Evolutionary conservation across 1,284 basidiomycete genomes (phyloP), one percentile per base, ranked within the genome.

Genomic region (Paramarasmius palmivorus): DNA sequence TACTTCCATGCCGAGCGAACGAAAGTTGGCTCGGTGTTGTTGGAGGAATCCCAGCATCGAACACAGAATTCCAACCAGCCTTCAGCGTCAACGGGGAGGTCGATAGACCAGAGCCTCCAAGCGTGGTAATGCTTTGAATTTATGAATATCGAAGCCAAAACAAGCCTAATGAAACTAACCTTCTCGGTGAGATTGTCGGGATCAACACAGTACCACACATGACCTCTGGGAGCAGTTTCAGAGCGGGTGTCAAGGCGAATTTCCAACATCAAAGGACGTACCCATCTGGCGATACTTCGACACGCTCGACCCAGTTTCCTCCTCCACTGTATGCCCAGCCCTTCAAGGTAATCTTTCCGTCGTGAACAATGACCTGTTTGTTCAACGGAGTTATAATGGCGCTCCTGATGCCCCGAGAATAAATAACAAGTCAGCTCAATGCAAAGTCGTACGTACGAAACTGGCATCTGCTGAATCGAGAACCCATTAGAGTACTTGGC

Each of bases 31-130:
- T 82, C 76, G 3, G 79, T 82, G 60, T 83, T 82, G 65, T 78
- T 79, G 7, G 78, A 78, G 15, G 78, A 79, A 60, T 82, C 80
- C 81, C 81, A 83, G 0, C 76, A 76, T 39, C 80, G 75, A n/a
- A 79, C 79, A 56, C 77, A 79, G 65, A 82, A 77, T 57, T 82
- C 80, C 35, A 81, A 70, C 79, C 79, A 82, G 5, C 81, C 80
- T 59, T 83, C 78, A 2, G 80, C 78, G 42, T 81, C 77, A 44
- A 82, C 75, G 2, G 79, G 80, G 1, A 83, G 57, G 12, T 75
- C 71, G 49, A 78, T 74, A 57, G 71, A 74, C 81, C 81, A 82
- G 10, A 82, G 68, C 46, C 79, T 64, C 78, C 79, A 82, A 0
- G 79, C 78, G 50, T 81, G 72, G 58, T 81, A 82, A 58, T 82